Percentiles rank a stretch among this genome's conserved stretches.
Conservation (phyloP, 2,329 filamentous ascomycete species). For the Paraphaeosphaeria sporulosa region DNA sequence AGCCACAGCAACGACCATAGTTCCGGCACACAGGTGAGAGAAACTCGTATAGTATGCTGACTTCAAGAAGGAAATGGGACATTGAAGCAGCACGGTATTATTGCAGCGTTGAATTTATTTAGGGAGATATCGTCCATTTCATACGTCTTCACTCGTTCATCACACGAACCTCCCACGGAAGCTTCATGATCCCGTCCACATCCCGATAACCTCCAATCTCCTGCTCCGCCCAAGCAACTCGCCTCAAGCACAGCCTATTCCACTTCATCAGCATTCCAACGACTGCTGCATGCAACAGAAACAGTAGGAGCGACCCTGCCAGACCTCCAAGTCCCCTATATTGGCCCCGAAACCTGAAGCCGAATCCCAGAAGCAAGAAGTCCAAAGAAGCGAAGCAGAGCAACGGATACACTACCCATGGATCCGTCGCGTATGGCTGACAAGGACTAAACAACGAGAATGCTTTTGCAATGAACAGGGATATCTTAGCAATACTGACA, state of each 20-base stretch:
- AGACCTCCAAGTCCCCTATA: conserved; percentile 41
- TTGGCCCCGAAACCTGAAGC: conserved; percentile 23
- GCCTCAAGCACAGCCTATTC: conserved; percentile 43
- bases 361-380: conserved; percentile 46
- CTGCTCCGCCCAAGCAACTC: conserved; percentile 28
- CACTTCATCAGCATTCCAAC: conserved; percentile 48
- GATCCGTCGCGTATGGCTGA: conserved; percentile 72
- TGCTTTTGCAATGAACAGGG: conserved; percentile 74
- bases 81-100: neutral
- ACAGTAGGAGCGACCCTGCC: conserved; percentile 52
- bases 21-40: too few relatives aligned
- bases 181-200: neutral
- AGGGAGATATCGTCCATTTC: neutral
- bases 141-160: neutral
- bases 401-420: conserved; percentile 71
- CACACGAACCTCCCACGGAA: neutral
- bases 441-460: conserved; percentile 71
- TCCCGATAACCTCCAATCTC: conserved; percentile 12
- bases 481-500: conserved; percentile 58
- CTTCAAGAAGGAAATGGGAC: too few relatives aligned
- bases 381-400: conserved; percentile 74
- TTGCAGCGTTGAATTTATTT: neutral
- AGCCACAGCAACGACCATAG: too few relatives aligned
- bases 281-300: conserved; percentile 57
- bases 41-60: too few relatives aligned